phyloP scores from a whole-genome alignment of 345 rosid species.

The Eucalyptus paniculata region DNA sequence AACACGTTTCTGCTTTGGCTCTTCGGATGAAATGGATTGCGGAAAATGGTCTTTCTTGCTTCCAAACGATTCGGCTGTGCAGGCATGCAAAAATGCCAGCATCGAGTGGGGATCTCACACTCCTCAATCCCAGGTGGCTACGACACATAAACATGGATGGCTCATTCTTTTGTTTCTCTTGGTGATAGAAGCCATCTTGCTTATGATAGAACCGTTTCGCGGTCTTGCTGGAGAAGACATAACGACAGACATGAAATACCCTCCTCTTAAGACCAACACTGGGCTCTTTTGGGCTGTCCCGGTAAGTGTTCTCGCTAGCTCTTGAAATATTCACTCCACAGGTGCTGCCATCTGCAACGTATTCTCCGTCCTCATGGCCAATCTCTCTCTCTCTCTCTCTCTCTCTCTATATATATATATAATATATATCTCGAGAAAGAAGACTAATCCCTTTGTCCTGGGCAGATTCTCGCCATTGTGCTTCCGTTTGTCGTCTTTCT shows the following conservation, averaged over 20 bases:
- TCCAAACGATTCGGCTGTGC: no score
- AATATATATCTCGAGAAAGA: no score
- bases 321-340: no score
- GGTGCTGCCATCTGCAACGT: not conserved
- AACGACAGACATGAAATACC: constrained; percentile 42
- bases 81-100: constrained; percentile 6
- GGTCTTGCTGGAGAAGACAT: constrained; percentile 33
- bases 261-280: constrained; percentile 22
- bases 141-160: constrained; percentile 31
- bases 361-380: not conserved
- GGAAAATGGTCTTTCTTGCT: no score
- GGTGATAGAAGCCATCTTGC: constrained; percentile 21
- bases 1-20: no score
- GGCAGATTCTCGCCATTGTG: constrained; percentile 19
- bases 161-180: constrained; percentile 29
- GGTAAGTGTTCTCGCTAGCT: no score
- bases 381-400: no score
- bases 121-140: constrained; percentile 2
- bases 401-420: no score
- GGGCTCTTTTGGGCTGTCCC: constrained; percentile 9
- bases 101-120: constrained; percentile 22
- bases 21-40: no score
- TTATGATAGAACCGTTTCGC: constrained; percentile 43
- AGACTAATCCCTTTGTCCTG: not conserved
- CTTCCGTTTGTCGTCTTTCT: constrained; percentile 22